phyloP scores from a whole-genome alignment of 805 yeast genomes.

The Candida methanosorbosa region DNA sequence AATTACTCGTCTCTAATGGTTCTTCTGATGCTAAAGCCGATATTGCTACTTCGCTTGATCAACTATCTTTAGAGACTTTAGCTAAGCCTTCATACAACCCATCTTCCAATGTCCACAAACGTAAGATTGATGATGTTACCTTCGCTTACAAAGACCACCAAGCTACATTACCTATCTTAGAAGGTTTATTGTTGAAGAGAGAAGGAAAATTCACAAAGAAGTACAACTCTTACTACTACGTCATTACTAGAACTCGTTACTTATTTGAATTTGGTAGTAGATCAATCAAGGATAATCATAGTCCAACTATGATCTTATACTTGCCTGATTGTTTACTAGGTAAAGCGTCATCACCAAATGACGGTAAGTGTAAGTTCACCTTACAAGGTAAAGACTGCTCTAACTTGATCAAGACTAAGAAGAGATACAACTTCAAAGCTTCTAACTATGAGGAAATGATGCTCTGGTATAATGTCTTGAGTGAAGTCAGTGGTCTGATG shows the following conservation, averaged over 20 bases:
- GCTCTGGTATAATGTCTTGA: slow-evolving; percentile 36
- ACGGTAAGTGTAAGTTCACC: slow-evolving; percentile 30
- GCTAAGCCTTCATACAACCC: slow-evolving; percentile 7
- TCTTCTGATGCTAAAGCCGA: slow-evolving; percentile 7
- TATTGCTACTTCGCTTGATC: neutral
- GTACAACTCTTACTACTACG: slow-evolving; percentile 37
- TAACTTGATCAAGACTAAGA: slow-evolving; percentile 18
- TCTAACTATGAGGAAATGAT: slow-evolving; percentile 33
- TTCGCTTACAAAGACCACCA: slow-evolving; percentile 32
- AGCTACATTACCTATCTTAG: slow-evolving; percentile 34
- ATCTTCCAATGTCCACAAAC: slow-evolving; percentile 18
- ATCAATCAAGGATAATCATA: slow-evolving; percentile 28
- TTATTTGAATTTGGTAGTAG: slow-evolving; percentile 38
- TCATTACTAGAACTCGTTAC: slow-evolving; percentile 35
- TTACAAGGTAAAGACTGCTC: slow-evolving; percentile 36
- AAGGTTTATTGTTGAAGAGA: slow-evolving; percentile 37
- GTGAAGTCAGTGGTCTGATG: slow-evolving; percentile 19
- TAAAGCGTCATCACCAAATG: slow-evolving; percentile 18
- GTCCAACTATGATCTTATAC: slow-evolving; percentile 1
- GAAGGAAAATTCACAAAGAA: slow-evolving; percentile 33
- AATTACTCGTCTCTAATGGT: slow-evolving; percentile 24
- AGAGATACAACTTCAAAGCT: slow-evolving; percentile 30
- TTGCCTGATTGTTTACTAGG: slow-evolving; percentile 24
- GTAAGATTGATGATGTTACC: slow-evolving; percentile 25
- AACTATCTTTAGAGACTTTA: slow-evolving; percentile 1